Conservation (phyloP, 192 early-diverging fungal species). For the Coemansia sp. region DNA sequence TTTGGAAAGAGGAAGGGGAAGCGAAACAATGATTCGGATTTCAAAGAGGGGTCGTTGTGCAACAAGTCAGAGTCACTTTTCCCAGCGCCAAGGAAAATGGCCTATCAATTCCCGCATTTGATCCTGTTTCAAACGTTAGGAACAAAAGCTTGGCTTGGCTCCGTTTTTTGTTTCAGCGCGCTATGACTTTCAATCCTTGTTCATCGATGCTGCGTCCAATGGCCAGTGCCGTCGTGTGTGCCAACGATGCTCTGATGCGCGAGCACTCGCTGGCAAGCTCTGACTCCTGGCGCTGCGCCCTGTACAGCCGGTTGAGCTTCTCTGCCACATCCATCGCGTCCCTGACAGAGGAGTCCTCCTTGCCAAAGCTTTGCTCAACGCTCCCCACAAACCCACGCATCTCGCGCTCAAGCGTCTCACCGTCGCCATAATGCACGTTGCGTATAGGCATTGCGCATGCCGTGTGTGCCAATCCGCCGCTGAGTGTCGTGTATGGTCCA, state of each 20-base stretch:
- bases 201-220: constrained; percentile 15
- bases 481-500: constrained; percentile 21
- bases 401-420: constrained; percentile 28
- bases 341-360: neutral
- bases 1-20: no score
- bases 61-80: no score
- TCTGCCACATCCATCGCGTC: constrained; percentile 11
- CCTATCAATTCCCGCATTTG: no score
- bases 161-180: neutral
- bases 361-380: constrained; percentile 16
- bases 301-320: constrained; percentile 17
- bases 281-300: constrained; percentile 18
- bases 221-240: constrained; percentile 28
- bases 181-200: neutral
- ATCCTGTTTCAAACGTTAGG: neutral
- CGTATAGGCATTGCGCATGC: constrained; percentile 46
- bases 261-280: constrained; percentile 40
- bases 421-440: constrained; percentile 23
- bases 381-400: constrained; percentile 24
- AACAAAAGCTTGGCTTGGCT: neutral
- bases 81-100: no score
- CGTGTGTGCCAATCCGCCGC: constrained; percentile 18
- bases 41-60: no score
- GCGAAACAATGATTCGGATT: no score
- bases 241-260: constrained; percentile 31